These are phyloP conservation scores for Escovopsis sp. DNA, from an alignment of 2,329 filamentous ascomycete species.

Conservation along the genomic window DNA sequence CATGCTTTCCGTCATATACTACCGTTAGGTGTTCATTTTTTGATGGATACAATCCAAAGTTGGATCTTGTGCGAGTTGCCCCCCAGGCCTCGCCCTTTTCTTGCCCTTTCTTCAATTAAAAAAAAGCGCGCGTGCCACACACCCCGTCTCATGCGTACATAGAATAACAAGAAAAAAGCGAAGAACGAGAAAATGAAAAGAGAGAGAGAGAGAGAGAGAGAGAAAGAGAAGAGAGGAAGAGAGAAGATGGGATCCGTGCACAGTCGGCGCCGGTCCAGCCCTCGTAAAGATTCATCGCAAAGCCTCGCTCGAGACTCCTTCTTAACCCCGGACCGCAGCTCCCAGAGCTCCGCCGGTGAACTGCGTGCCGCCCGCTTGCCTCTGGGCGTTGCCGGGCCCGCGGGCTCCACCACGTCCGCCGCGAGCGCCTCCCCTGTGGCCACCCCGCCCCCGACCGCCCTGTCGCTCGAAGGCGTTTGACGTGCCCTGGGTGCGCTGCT, in stretches of 20 bases:
- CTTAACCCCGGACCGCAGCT: constrained; percentile 46
- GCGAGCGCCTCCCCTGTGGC: constrained; percentile 45
- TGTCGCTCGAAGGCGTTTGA: constrained; percentile 91
- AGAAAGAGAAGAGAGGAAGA: constrained; percentile 2
- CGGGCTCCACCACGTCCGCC: constrained; percentile 47
- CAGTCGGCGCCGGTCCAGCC: constrained; percentile 7
- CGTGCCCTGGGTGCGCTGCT: constrained; percentile 92
- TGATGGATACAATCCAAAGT: too few species aligned
- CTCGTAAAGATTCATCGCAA: constrained; percentile 1
- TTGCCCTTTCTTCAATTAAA: too few species aligned
- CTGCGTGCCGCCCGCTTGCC: constrained; percentile 59
- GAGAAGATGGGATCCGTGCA: constrained; percentile 2
- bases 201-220: not conserved
- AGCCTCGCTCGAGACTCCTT: not conserved
- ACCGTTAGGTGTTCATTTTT: not conserved
- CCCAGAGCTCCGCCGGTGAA: constrained; percentile 73
- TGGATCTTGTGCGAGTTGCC: too few species aligned
- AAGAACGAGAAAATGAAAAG: not conserved
- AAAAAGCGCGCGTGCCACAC: too few species aligned
- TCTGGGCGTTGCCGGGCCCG: constrained; percentile 42
- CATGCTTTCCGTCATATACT: not conserved
- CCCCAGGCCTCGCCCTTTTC: too few species aligned
- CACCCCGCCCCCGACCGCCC: constrained; percentile 61
- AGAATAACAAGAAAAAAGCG: not conserved
- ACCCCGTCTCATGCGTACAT: too few species aligned